Evolutionary conservation across 352 stramenopile genomes (phyloP).

Genomic region (Pythium rhizo-oryzae): DNA sequence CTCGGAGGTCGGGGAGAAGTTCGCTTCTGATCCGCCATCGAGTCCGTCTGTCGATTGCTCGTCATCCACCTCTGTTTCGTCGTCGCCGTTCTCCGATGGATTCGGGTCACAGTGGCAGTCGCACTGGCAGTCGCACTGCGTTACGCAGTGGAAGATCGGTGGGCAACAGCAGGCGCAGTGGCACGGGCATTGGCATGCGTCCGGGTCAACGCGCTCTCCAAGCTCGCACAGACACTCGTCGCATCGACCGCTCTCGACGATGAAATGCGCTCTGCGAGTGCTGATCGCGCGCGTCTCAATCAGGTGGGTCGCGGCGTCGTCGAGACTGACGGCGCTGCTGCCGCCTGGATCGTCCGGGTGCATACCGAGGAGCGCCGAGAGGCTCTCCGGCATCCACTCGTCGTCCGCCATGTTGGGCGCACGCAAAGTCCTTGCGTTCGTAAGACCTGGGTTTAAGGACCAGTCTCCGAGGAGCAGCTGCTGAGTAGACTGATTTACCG

Average conservation of each 20-base stretch:
- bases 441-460: not conserved
- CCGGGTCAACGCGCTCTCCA: not conserved
- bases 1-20: too few relatives aligned
- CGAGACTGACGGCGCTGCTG: not conserved
- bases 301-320: not conserved
- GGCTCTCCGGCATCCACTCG: constrained; percentile 3
- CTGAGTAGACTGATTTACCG: not conserved
- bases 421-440: not conserved
- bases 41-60: too few relatives aligned
- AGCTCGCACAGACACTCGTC: not conserved
- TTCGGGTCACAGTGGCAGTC: not conserved
- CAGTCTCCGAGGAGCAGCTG: not conserved
- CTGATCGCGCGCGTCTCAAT: not conserved
- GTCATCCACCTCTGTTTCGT: not conserved
- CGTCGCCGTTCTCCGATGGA: not conserved
- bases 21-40: too few relatives aligned
- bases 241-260: not conserved
- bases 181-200: not conserved
- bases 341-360: not conserved
- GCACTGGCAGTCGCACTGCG: not conserved
- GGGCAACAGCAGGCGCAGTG: constrained; percentile 5
- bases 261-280: not conserved
- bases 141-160: not conserved
- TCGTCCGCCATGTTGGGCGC: not conserved
- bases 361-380: constrained; percentile 6